Percentiles rank a stretch among this genome's conserved stretches.
Evolutionary conservation across 2,329 filamentous ascomycete species (phyloP).

Genomic region (Cytospora chrysosperma): DNA sequence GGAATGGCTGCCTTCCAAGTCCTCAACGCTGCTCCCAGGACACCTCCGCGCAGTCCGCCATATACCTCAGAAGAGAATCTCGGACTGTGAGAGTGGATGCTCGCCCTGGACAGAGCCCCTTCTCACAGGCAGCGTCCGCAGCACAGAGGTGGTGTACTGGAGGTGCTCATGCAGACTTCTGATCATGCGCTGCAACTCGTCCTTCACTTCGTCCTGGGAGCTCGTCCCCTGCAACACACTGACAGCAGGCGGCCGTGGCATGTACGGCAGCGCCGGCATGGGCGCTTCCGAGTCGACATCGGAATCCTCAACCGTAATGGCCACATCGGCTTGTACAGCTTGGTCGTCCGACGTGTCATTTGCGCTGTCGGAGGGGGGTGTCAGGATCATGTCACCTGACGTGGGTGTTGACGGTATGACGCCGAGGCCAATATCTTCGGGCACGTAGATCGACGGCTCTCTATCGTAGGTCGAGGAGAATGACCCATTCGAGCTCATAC

Average conservation of each 20-base stretch:
- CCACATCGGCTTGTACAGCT: slow-evolving; percentile 12
- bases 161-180: slow-evolving; percentile 37
- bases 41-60: not conserved
- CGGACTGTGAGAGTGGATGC: not conserved
- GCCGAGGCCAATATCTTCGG: slow-evolving; percentile 55
- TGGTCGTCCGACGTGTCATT: slow-evolving; percentile 22
- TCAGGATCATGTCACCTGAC: slow-evolving; percentile 48
- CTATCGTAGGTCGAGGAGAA: slow-evolving; percentile 38
- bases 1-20: not conserved
- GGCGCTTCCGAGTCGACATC: slow-evolving; percentile 22
- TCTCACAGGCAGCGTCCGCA: slow-evolving; percentile 32
- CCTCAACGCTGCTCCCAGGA: not conserved
- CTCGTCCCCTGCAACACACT: slow-evolving; percentile 46
- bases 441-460: slow-evolving; percentile 61
- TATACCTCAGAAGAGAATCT: slow-evolving; percentile 11
- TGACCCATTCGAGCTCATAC: slow-evolving; percentile 24
- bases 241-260: slow-evolving; percentile 45
- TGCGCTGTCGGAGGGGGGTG: slow-evolving; percentile 31
- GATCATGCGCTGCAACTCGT: slow-evolving; percentile 36
- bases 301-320: slow-evolving; percentile 21
- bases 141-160: slow-evolving; percentile 32
- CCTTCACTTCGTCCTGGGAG: slow-evolving; percentile 33
- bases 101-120: slow-evolving; percentile 13
- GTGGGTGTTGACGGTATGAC: slow-evolving; percentile 29
- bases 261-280: slow-evolving; percentile 35